Evolutionary conservation across 164 flowering plant species (phyloP).

Genomic region (Liriodendron chinense): DNA sequence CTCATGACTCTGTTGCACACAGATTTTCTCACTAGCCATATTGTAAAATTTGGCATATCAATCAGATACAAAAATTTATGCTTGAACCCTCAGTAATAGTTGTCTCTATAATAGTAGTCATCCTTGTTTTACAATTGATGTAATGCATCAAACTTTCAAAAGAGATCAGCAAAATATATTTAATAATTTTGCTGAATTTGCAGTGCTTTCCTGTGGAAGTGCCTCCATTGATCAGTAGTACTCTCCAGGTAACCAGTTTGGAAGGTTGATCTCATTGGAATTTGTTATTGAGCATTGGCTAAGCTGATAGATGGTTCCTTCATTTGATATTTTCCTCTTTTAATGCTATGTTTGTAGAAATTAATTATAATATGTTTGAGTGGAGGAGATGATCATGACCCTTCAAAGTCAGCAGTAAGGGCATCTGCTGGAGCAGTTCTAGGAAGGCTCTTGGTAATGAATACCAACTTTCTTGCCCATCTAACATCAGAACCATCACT

Average conservation of each 20-base stretch:
- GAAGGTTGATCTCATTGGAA: not conserved
- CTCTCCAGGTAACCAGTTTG: conserved; percentile 57
- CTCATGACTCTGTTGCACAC: not conserved
- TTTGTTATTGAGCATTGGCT: not conserved
- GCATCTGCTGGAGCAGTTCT: conserved; percentile 79
- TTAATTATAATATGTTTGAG: conserved; percentile 65
- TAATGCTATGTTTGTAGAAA: conserved; percentile 46
- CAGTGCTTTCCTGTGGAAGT: conserved; percentile 83
- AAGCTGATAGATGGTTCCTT: not conserved
- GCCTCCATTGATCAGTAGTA: conserved; percentile 69
- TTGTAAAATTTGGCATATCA: not conserved
- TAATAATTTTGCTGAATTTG: conserved; percentile 13
- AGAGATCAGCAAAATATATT: not conserved
- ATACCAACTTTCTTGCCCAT: conserved; percentile 76
- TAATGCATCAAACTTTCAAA: not conserved
- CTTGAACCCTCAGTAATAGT: not conserved
- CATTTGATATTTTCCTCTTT: not conserved
- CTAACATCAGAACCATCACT: conserved; percentile 74
- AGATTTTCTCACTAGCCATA: not conserved
- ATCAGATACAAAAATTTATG: not conserved
- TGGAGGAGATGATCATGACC: conserved; percentile 84
- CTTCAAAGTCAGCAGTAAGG: conserved; percentile 72
- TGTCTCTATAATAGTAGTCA: not conserved
- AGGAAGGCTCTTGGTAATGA: conserved; percentile 85
- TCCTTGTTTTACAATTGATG: not conserved